Conservation (phyloP, 1,284 basidiomycete species). For the Takashimella koratensis region DNA sequence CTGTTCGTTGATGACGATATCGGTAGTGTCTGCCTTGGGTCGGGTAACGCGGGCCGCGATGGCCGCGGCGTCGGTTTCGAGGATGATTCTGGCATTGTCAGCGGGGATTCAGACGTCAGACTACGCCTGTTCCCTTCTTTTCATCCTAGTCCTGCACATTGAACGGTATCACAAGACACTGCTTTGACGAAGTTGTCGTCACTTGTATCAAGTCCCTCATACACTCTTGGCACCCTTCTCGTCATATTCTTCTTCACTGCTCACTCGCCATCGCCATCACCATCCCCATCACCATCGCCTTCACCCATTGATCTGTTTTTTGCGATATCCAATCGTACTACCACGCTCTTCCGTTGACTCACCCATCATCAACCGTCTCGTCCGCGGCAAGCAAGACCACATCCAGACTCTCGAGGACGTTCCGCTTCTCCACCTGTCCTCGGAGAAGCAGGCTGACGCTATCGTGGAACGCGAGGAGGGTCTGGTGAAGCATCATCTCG, state of each 20-base stretch:
- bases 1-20: slow-evolving; percentile 99
- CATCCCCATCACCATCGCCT: too few species aligned
- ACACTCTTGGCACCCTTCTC: too few species aligned
- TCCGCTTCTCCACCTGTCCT: slow-evolving; percentile 92
- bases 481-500: slow-evolving; percentile 89
- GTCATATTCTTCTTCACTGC: neutral
- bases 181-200: too few species aligned
- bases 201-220: too few species aligned
- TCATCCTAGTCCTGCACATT: too few species aligned
- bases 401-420: slow-evolving; percentile 91
- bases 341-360: slow-evolving; percentile 39
- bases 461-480: slow-evolving; percentile 81
- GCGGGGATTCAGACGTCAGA: neutral
- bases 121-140: too few species aligned
- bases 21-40: slow-evolving; percentile 86
- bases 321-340: too few species aligned
- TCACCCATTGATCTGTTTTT: too few species aligned
- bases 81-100: slow-evolving; percentile 70
- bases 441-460: slow-evolving; percentile 79
- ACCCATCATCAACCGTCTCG: slow-evolving; percentile 98
- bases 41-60: slow-evolving; percentile 93
- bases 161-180: too few species aligned
- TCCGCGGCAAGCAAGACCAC: slow-evolving; percentile 88
- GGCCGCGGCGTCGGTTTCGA: slow-evolving; percentile 92
- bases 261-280: too few species aligned